Evolutionary conservation across 768 basidiomycete genomes (phyloP).

Genomic region (Leccinum arenicola): DNA sequence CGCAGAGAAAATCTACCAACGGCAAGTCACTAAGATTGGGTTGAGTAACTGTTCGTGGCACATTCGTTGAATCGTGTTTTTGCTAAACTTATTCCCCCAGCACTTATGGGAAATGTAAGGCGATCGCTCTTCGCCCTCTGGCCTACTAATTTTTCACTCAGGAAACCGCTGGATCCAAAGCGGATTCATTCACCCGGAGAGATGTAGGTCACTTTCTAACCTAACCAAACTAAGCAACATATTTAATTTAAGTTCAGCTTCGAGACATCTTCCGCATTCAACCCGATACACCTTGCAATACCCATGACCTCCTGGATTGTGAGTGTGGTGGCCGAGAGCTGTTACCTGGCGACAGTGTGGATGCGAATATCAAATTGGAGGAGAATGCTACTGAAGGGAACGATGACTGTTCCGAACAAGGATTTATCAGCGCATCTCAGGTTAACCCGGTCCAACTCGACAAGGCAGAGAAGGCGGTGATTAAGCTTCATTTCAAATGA

Average conservation of each 20-base stretch:
- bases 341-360: neutral
- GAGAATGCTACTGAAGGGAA: constrained; percentile 29
- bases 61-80: constrained; percentile 5
- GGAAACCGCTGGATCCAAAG: constrained; percentile 56
- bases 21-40: constrained; percentile 92
- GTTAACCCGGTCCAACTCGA: constrained; percentile 44
- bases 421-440: constrained; percentile 68
- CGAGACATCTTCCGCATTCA: constrained; percentile 92
- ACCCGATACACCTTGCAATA: constrained; percentile 76
- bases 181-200: constrained; percentile 82
- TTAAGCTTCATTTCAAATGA: constrained; percentile 11
- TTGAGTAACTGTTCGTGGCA: constrained; percentile 72
- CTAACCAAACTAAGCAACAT: neutral
- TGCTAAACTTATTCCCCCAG: constrained; percentile 34
- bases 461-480: constrained; percentile 53
- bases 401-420: constrained; percentile 33
- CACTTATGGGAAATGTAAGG: constrained; percentile 68
- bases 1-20: constrained; percentile 86
- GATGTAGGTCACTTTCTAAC: constrained; percentile 52
- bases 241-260: constrained; percentile 47
- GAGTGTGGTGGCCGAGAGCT: constrained; percentile 45
- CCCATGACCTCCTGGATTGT: constrained; percentile 89
- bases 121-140: neutral
- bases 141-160: constrained; percentile 21
- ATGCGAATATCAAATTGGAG: constrained; percentile 18